A percentile compares a stretch with the other conserved stretches of the same genome.
Evolutionary conservation across 2,329 filamentous ascomycete genomes (phyloP).

Genomic region (Ceratocystis ficicola): DNA sequence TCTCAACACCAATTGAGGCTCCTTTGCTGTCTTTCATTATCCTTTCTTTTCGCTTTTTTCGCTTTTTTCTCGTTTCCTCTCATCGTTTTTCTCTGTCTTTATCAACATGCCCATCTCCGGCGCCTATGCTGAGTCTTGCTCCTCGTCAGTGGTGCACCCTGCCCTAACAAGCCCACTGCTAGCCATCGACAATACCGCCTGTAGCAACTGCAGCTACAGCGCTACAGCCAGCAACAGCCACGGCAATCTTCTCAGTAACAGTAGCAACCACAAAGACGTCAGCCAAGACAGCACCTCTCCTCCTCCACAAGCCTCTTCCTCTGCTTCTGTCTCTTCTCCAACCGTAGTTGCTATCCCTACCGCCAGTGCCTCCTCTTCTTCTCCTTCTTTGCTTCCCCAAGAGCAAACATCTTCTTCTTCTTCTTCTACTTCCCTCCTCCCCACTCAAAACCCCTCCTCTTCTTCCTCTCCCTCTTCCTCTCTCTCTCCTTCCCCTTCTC

Average conservation of each 20-base stretch:
- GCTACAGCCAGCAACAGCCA: slow-evolving; percentile 23
- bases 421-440: neutral
- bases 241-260: slow-evolving; percentile 24
- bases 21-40: neutral
- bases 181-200: slow-evolving; percentile 23
- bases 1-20: neutral
- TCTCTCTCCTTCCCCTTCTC: slow-evolving; percentile 4
- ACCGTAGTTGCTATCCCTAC: slow-evolving; percentile 22
- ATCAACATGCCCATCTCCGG: neutral
- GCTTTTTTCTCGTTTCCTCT: slow-evolving; percentile 15
- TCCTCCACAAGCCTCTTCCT: slow-evolving; percentile 22
- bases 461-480: neutral
- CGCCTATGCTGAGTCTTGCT: neutral
- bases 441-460: slow-evolving; percentile 5
- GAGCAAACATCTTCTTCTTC: slow-evolving; percentile 23
- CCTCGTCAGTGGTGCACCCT: slow-evolving; percentile 32
- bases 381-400: slow-evolving; percentile 21
- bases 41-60: slow-evolving; percentile 15
- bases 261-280: slow-evolving; percentile 24
- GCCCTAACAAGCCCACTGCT: slow-evolving; percentile 33
- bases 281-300: slow-evolving; percentile 18
- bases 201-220: slow-evolving; percentile 26
- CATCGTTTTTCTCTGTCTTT: slow-evolving; percentile 20
- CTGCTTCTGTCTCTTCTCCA: slow-evolving; percentile 22
- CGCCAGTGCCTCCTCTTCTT: slow-evolving; percentile 12